A percentile compares a stretch with the other conserved stretches of the same genome.
phyloP scores from a whole-genome alignment of 345 rosid species.

The Punica granatum region DNA sequence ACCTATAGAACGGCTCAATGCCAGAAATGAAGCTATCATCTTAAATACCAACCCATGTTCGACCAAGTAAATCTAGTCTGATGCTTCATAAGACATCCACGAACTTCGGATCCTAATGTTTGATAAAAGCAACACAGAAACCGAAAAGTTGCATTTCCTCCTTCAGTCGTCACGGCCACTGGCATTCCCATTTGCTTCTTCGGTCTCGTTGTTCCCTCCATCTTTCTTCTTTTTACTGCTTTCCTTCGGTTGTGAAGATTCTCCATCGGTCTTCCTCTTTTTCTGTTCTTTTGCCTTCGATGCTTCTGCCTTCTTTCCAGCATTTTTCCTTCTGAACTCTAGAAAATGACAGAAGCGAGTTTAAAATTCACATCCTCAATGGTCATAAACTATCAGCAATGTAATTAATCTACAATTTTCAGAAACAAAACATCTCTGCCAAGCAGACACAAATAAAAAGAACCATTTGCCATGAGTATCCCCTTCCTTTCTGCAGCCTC shows the following conservation, averaged over 20 bases:
- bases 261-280: conserved; percentile 32
- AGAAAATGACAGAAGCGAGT: conserved; percentile 4
- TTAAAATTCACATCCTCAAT: background rate
- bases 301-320: conserved; percentile 49
- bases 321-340: conserved; percentile 65
- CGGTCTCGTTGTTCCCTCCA: background rate
- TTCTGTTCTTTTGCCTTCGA: conserved; percentile 35
- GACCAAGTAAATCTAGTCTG: too few species aligned
- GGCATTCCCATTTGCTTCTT: conserved; percentile 3
- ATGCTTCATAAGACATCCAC: background rate
- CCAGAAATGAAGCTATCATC: background rate
- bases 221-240: conserved; percentile 11
- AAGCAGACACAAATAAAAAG: background rate
- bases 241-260: conserved; percentile 11
- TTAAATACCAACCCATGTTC: background rate
- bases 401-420: background rate
- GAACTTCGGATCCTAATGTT: background rate
- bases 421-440: background rate
- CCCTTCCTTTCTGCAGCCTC: background rate
- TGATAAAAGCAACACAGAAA: background rate
- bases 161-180: conserved; percentile 3
- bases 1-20: background rate
- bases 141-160: background rate
- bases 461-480: background rate
- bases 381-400: background rate